Evolutionary conservation across 768 basidiomycete species (phyloP).

Genomic region (Chalciporus chontae): DNA sequence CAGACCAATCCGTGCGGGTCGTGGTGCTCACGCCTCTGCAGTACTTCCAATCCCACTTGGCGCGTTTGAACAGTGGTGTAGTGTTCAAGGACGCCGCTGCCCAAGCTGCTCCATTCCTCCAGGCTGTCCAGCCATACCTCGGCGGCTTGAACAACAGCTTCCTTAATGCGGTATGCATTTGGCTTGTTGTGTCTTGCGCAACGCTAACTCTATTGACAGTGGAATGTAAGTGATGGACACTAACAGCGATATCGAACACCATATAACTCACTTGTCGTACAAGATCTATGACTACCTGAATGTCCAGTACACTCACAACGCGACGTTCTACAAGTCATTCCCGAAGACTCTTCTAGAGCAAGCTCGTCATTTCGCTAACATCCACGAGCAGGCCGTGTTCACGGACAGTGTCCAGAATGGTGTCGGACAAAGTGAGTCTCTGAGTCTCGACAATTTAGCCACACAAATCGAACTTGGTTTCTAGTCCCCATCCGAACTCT

Average conservation of each 20-base stretch:
- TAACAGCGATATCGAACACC: background rate
- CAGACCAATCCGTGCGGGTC: background rate
- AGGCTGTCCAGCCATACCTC: constrained; percentile 59
- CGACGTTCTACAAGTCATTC: constrained; percentile 68
- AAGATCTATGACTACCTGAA: constrained; percentile 78
- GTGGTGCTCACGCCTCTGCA: background rate
- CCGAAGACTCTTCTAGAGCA: constrained; percentile 68
- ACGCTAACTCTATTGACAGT: constrained; percentile 38
- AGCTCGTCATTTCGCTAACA: constrained; percentile 70
- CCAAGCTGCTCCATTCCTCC: constrained; percentile 63
- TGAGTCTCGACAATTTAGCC: background rate
- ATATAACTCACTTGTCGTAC: background rate
- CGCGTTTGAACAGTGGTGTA: constrained; percentile 18
- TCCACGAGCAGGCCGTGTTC: constrained; percentile 75
- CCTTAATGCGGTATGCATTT: constrained; percentile 58
- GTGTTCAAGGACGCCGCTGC: constrained; percentile 55
- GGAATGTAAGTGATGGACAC: constrained; percentile 55
- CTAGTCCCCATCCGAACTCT: constrained; percentile 79
- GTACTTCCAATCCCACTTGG: constrained; percentile 28
- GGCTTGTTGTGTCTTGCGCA: background rate
- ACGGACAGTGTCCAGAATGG: constrained; percentile 52
- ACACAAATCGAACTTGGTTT: background rate
- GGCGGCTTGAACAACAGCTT: constrained; percentile 60
- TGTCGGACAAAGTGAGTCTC: constrained; percentile 69
- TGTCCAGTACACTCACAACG: constrained; percentile 75